Conservation (phyloP, 441 rosid genomes). For the Aquilaria agallochum region DNA sequence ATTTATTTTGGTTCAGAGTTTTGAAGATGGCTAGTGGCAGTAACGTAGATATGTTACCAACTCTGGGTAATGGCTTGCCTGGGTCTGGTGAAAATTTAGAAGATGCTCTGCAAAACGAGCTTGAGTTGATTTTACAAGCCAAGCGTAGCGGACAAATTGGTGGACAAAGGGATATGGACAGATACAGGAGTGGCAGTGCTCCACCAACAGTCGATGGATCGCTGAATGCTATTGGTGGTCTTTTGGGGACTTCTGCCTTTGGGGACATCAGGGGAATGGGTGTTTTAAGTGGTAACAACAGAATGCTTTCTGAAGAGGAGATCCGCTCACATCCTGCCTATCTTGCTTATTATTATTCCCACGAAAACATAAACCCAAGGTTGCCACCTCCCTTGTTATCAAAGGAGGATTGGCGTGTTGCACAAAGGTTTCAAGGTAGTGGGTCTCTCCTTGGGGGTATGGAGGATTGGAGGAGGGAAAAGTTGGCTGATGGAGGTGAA, state of each 20-base stretch:
- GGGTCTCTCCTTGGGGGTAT: conserved; percentile 48
- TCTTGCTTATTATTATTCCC: conserved; percentile 74
- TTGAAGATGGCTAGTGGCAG: conserved; percentile 49
- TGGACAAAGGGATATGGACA: conserved; percentile 47
- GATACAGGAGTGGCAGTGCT: conserved; percentile 86
- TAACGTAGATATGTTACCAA: conserved; percentile 54
- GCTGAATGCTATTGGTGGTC: conserved; percentile 65
- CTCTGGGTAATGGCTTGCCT: conserved; percentile 36
- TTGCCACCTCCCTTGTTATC: conserved; percentile 82
- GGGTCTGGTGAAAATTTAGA: conserved; percentile 54
- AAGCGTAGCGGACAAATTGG: conserved; percentile 41
- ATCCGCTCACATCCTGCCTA: conserved; percentile 80
- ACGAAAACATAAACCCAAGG: conserved; percentile 78
- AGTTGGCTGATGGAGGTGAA: conserved; percentile 27
- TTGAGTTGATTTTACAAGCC: conserved; percentile 61
- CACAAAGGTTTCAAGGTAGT: conserved; percentile 76
- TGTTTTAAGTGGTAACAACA: conserved; percentile 22
- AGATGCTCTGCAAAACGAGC: conserved; percentile 59
- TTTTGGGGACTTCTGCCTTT: conserved; percentile 42
- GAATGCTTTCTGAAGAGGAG: conserved; percentile 67
- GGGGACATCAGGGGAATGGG: conserved; percentile 27
- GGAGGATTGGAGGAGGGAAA: conserved; percentile 55
- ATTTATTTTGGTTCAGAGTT: conserved; percentile 13
- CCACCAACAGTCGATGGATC: conserved; percentile 96
- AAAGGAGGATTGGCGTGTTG: conserved; percentile 86